Base-by-base conservation (phyloP, 345 rosid species). In the Cardamine occulta region DNA sequence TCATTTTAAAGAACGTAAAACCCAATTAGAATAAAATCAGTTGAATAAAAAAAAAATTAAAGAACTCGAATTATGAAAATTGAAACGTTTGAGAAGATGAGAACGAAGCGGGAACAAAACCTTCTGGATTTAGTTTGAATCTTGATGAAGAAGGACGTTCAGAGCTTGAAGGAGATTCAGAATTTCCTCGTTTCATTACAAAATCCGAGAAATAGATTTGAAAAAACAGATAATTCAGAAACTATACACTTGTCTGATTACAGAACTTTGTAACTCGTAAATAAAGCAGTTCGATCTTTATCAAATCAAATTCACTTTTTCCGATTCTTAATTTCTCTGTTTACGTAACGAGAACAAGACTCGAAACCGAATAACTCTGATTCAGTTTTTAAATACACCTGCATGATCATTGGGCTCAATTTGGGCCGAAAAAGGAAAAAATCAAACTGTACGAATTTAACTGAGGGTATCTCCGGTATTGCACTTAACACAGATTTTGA, bases 161-260 rank as follows among this genome's bases (percentile, higher is more conserved):
- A 62, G 32, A 61, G 12, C 19, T 39, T 34, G 65, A 37, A 19
- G 48, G 65, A 34, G 47, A 60, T 19, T 60, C 65, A 5, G n/a
- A 2, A 35, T 60, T 3, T 21, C 49, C 66, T 12, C 49, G 19
- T 61, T 39, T 61, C 66, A 61, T 61, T 19, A 21, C 11, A 61
- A 61, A 19, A 12, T 19, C 17, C 28, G 18, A 61, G 6, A 37
- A 37, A 18, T 21, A 18, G 17, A 37, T 61, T 13, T 35, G 39
- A 32, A 31, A 28, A 31, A 32, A 32, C 35, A 32, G 35, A 32
- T 1, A 7, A 32, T 32, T 32, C 35, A 32, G 2, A 32, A 7
- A 32, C 9, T 7, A 32, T 7, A 0, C 35, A 5, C 35, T 32
- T 32, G 1, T 32, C 35, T 32, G 8, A 1, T 32, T 32, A 32